A percentile compares a stretch with the other conserved stretches of the same genome.
Evolutionary conservation across 1,139 yeast genomes (phyloP).

Genomic region (Taiozyma sp.): DNA sequence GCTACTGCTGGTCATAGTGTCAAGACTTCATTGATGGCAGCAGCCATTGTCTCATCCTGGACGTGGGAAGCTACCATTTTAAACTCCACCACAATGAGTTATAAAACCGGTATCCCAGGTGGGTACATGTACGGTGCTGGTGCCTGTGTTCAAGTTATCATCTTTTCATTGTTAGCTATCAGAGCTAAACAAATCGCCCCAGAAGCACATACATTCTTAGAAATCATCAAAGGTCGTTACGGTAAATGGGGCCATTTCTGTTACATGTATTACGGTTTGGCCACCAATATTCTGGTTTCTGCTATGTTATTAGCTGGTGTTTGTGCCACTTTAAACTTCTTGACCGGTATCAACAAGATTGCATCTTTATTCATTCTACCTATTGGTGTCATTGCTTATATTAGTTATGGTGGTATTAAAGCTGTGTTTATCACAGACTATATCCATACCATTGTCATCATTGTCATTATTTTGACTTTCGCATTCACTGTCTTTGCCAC

Average conservation of each 20-base stretch:
- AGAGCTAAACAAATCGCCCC: constrained; percentile 72
- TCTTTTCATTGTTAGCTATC: constrained; percentile 71
- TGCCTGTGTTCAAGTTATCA: constrained; percentile 61
- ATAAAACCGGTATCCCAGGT: constrained; percentile 73
- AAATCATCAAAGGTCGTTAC: constrained; percentile 62
- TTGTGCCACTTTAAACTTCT: constrained; percentile 67
- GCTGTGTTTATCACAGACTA: constrained; percentile 90
- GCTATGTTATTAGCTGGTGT: constrained; percentile 89
- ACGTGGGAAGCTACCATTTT: constrained; percentile 90
- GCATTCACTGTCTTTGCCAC: constrained; percentile 65
- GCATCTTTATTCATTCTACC: constrained; percentile 84
- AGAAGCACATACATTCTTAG: constrained; percentile 72
- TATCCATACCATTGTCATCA: constrained; percentile 63
- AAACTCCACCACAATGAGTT: constrained; percentile 74
- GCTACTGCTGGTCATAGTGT: constrained; percentile 86
- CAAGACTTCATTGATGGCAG: constrained; percentile 73
- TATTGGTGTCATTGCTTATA: constrained; percentile 76
- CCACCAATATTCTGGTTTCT: constrained; percentile 83
- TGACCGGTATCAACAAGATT: constrained; percentile 79
- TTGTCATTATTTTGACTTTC: constrained; percentile 56
- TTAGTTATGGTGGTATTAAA: constrained; percentile 84
- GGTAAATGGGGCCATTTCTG: constrained; percentile 68
- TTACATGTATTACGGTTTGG: constrained; percentile 72
- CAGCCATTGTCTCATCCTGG: constrained; percentile 91
- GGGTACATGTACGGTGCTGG: constrained; percentile 76